A percentile compares a stretch with the other conserved stretches of the same genome.
Conservation (phyloP, 2,329 filamentous ascomycete genomes). For the Thermoascus crustaceus region DNA sequence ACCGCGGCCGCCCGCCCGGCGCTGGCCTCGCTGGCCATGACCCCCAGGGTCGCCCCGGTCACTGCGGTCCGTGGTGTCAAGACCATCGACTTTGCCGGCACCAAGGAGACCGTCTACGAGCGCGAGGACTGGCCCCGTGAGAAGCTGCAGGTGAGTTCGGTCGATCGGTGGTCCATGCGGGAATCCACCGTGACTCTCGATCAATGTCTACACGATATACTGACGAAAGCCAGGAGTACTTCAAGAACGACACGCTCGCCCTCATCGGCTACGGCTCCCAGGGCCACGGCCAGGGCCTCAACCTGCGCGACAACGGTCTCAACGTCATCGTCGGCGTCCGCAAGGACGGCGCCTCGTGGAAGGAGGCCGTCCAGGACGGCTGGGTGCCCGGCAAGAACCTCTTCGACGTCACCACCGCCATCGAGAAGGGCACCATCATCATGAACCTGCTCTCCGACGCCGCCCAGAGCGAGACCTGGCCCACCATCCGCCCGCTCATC, state of each 20-base stretch:
- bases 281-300: conserved; percentile 97
- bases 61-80: conserved; percentile 67
- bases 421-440: conserved; percentile 84
- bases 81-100: conserved; percentile 97
- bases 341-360: conserved; percentile 97
- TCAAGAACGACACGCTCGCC: conserved; percentile 99
- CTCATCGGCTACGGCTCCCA: conserved; percentile 98
- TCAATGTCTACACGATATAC: too few relatives aligned
- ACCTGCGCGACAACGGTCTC: conserved; percentile 98
- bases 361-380: conserved; percentile 92
- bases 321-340: conserved; percentile 99
- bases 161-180: too few relatives aligned
- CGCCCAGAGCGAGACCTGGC: conserved; percentile 98
- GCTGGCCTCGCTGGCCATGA: conserved; percentile 40
- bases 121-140: conserved; percentile 97
- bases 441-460: conserved; percentile 99
- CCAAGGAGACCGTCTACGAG: conserved; percentile 94
- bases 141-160: conserved; percentile 77
- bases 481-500: conserved; percentile 92
- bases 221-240: conserved; percentile 99
- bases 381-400: conserved; percentile 98
- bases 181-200: neutral
- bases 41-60: conserved; percentile 41
- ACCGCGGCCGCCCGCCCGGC: conserved; percentile 46
- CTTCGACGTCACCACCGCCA: conserved; percentile 96